phyloP scores from a whole-genome alignment of 73 alveolate genomes.

The Uronychia setigera region DNA sequence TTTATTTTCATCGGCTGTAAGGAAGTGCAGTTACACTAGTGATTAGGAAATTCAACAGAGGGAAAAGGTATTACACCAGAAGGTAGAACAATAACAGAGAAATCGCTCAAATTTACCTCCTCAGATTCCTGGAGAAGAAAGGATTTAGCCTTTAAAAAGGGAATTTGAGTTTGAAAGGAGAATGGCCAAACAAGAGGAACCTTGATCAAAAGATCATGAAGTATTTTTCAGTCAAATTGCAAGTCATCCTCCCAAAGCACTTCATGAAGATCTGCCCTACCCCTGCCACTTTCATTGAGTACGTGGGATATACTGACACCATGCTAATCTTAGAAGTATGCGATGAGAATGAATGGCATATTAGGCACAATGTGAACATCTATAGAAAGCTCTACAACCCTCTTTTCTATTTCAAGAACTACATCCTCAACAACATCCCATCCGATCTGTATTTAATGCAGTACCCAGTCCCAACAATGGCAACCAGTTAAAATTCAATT shows the following conservation, averaged over 20 bases:
- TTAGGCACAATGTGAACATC: conserved; percentile 30
- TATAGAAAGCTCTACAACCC: conserved; percentile 39
- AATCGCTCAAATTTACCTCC: background rate
- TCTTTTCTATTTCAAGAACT: conserved; percentile 34
- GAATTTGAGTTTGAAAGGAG: background rate
- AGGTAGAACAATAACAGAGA: background rate
- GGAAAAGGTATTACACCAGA: background rate
- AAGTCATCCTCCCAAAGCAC: conserved; percentile 26
- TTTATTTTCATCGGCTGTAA: background rate
- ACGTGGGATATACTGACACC: conserved; percentile 32
- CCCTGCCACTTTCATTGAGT: conserved; percentile 39
- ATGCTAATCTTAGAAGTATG: conserved; percentile 20
- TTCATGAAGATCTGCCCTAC: conserved; percentile 14
- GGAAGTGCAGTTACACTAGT: background rate
- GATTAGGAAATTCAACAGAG: background rate
- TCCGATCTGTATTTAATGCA: background rate
- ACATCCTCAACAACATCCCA: conserved; percentile 31
- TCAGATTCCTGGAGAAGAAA: background rate
- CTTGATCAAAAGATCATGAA: conserved; percentile 21
- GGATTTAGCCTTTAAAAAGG: background rate
- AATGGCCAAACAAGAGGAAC: conserved; percentile 36
- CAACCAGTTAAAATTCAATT: too few relatives aligned
- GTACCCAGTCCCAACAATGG: conserved; percentile 7
- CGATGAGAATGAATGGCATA: conserved; percentile 43
- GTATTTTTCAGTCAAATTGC: conserved; percentile 14